These are phyloP conservation scores for Saussurea involucrata DNA, from an alignment of 129 eudicot genomes.

Conservation along the genomic window DNA sequence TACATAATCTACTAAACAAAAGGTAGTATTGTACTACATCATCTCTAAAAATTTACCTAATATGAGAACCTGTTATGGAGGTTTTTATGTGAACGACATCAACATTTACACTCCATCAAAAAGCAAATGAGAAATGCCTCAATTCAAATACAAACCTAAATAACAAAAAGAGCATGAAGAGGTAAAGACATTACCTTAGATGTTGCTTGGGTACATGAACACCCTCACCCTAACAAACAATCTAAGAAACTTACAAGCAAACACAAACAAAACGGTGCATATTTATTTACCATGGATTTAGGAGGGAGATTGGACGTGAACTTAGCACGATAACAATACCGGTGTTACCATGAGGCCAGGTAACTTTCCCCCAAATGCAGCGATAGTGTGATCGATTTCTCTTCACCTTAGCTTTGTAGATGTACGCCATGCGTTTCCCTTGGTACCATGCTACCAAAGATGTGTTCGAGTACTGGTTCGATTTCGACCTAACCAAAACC, in stretches of 20 bases:
- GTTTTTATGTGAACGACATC: background rate
- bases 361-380: constrained; percentile 45
- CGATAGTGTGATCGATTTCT: constrained; percentile 37
- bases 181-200: constrained; percentile 44
- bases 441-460: constrained; percentile 47
- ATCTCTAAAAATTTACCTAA: background rate
- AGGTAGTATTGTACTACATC: background rate
- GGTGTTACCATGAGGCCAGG: constrained; percentile 44
- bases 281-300: constrained; percentile 29
- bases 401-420: constrained; percentile 45
- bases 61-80: background rate
- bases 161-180: background rate
- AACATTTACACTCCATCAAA: background rate
- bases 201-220: constrained; percentile 83
- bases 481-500: constrained; percentile 29
- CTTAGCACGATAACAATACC: constrained; percentile 50
- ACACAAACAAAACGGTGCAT: background rate
- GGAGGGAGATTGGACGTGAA: constrained; percentile 43
- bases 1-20: background rate
- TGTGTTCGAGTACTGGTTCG: constrained; percentile 42
- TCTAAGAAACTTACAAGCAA: background rate
- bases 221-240: constrained; percentile 50
- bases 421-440: constrained; percentile 48
- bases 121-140: background rate
- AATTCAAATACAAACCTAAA: background rate